These are phyloP conservation scores for Zalaria sp. DNA, from an alignment of 2,329 filamentous ascomycete species.

Conservation along the genomic window DNA sequence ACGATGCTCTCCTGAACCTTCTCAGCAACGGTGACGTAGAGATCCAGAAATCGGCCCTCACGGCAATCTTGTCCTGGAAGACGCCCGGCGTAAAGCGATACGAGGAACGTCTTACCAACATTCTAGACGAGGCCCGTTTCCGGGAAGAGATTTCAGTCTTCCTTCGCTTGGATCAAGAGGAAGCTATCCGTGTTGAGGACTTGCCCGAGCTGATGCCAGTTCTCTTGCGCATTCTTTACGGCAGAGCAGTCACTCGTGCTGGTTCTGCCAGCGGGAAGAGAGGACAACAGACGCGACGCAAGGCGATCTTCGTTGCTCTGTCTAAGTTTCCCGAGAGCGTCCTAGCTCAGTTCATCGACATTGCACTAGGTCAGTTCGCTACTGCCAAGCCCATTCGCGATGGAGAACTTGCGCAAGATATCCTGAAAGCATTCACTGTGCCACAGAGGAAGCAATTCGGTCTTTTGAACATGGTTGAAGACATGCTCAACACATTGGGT, in stretches of 20 bases:
- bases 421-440: conserved; percentile 3
- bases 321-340: conserved; percentile 62
- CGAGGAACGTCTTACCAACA: conserved; percentile 69
- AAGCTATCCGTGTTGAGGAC: conserved; percentile 59
- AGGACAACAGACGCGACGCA: conserved; percentile 67
- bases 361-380: conserved; percentile 53
- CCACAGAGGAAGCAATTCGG: conserved; percentile 62
- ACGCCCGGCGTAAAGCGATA: conserved; percentile 60
- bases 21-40: conserved; percentile 82
- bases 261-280: conserved; percentile 63
- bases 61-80: conserved; percentile 83
- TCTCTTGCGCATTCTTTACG: conserved; percentile 75
- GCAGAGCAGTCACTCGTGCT: conserved; percentile 71
- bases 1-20: conserved; percentile 57
- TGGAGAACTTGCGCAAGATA: background rate
- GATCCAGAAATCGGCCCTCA: conserved; percentile 72
- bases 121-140: conserved; percentile 83
- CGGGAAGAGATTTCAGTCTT: conserved; percentile 89
- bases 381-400: background rate
- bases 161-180: conserved; percentile 50
- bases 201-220: conserved; percentile 66
- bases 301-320: conserved; percentile 59
- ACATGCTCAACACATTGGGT: conserved; percentile 74
- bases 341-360: conserved; percentile 66
- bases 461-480: conserved; percentile 79